Evolutionary conservation across 495 filamentous ascomycete genomes (phyloP).

Genomic region (Wilcoxina mikolae): DNA sequence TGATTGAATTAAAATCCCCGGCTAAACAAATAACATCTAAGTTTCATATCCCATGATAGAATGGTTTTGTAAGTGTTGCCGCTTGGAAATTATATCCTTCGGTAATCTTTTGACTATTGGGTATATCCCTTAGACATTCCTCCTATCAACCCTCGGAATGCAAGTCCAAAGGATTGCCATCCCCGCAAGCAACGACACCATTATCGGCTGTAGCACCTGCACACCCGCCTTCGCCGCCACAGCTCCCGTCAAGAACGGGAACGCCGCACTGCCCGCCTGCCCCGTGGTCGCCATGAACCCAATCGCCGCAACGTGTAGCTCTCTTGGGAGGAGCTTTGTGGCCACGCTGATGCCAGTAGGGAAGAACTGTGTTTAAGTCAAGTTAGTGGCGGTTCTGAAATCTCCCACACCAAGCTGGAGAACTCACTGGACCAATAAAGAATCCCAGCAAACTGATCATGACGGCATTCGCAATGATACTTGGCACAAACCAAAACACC

Average conservation of each 20-base stretch:
- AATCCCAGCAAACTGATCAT: conserved; percentile 58
- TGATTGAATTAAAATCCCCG: no score
- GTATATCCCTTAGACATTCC: conserved; percentile 9
- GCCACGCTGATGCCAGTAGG: conserved; percentile 29
- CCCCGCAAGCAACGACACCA: conserved; percentile 30
- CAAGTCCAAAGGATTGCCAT: conserved; percentile 29
- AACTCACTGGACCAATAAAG: conserved; percentile 60
- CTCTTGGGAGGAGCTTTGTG: conserved; percentile 29
- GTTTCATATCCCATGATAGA: no score
- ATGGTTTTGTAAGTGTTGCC: no score
- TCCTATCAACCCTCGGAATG: conserved; percentile 22
- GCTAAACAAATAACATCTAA: no score
- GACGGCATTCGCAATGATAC: conserved; percentile 54
- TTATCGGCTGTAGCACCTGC: conserved; percentile 31
- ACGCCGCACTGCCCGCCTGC: conserved; percentile 31
- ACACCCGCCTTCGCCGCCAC: conserved; percentile 31
- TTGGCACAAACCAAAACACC: conserved; percentile 60
- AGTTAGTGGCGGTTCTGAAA: conserved; percentile 29
- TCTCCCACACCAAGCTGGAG: conserved; percentile 28
- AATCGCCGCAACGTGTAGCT: conserved; percentile 31
- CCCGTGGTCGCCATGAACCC: conserved; percentile 32
- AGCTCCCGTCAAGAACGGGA: conserved; percentile 33
- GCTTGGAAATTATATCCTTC: no score
- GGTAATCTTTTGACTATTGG: no score
- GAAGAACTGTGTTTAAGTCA: no score